A percentile compares a stretch with the other conserved stretches of the same genome.
Evolutionary conservation across 164 flowering plant genomes (phyloP).

Genomic region (Cinnamomum micranthum): DNA sequence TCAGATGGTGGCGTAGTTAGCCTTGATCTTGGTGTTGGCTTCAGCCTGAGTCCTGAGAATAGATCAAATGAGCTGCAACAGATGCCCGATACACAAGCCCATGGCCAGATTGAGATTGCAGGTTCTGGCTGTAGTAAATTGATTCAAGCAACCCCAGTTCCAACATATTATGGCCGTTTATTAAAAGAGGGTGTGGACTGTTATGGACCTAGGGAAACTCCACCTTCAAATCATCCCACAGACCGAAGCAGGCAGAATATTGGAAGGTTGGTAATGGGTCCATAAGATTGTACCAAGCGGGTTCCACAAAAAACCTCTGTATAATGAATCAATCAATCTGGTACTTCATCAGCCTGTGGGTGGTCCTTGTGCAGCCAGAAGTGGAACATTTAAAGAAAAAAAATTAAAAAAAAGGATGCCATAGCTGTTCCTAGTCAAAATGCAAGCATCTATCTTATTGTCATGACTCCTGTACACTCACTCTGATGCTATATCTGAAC

Average conservation of each 20-base stretch:
- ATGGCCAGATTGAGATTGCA: background rate
- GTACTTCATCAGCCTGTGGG: no score
- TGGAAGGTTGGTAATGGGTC: conserved; percentile 62
- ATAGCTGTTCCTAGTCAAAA: background rate
- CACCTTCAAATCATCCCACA: conserved; percentile 48
- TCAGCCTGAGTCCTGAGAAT: conserved; percentile 42
- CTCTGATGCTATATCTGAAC: background rate
- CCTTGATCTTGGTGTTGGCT: conserved; percentile 89
- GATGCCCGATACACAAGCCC: conserved; percentile 3
- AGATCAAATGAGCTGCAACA: conserved; percentile 32
- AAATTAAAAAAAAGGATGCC: background rate
- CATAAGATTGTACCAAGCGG: conserved; percentile 25
- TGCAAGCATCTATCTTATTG: background rate
- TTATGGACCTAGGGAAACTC: conserved; percentile 45
- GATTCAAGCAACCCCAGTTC: conserved; percentile 28
- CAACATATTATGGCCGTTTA: conserved; percentile 36
- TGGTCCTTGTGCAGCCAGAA: background rate
- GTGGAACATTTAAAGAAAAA: background rate
- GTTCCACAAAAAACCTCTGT: background rate
- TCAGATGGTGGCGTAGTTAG: conserved; percentile 55
- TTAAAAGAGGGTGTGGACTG: conserved; percentile 35
- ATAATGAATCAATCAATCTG: background rate
- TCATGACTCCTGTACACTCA: background rate
- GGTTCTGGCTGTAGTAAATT: conserved; percentile 21
- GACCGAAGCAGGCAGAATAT: conserved; percentile 47